Percentiles rank a stretch among this genome's conserved stretches.
These are phyloP conservation scores for Solanum commersonii DNA, from an alignment of 257 asterid genomes.

Conservation along the genomic window DNA sequence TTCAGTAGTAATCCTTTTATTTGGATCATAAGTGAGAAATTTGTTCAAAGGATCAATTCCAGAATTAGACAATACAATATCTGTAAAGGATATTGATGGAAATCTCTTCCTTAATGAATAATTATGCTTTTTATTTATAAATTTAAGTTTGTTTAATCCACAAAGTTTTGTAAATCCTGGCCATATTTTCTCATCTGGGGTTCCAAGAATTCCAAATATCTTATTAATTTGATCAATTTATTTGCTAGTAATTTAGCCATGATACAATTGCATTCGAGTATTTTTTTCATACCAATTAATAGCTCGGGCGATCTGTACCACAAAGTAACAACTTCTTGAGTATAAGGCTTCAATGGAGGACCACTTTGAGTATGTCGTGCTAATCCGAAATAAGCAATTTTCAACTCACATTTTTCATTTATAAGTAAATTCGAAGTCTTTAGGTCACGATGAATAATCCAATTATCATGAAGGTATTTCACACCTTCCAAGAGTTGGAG, in stretches of 20 bases:
- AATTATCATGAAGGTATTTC: slow-evolving; percentile 66
- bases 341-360: slow-evolving; percentile 57
- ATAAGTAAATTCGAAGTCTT: slow-evolving; percentile 70
- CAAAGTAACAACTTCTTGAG: slow-evolving; percentile 70
- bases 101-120: slow-evolving; percentile 42
- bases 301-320: slow-evolving; percentile 96
- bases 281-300: slow-evolving; percentile 50
- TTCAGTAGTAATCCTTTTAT: slow-evolving; percentile 71
- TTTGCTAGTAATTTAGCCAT: slow-evolving; percentile 67
- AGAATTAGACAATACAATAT: slow-evolving; percentile 62
- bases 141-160: slow-evolving; percentile 49
- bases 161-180: slow-evolving; percentile 69
- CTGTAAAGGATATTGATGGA: slow-evolving; percentile 54
- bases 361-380: slow-evolving; percentile 42
- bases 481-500: slow-evolving; percentile 65
- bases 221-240: slow-evolving; percentile 61
- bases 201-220: slow-evolving; percentile 67
- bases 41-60: slow-evolving; percentile 70
- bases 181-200: slow-evolving; percentile 78
- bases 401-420: slow-evolving; percentile 63
- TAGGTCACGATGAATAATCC: slow-evolving; percentile 76
- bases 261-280: slow-evolving; percentile 71
- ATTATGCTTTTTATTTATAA: slow-evolving; percentile 65
- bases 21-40: slow-evolving; percentile 75
- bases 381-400: slow-evolving; percentile 76